Percentiles rank a stretch among this genome's conserved stretches.
Conservation (phyloP, 345 rosid species). For the Populus pruinosa region DNA sequence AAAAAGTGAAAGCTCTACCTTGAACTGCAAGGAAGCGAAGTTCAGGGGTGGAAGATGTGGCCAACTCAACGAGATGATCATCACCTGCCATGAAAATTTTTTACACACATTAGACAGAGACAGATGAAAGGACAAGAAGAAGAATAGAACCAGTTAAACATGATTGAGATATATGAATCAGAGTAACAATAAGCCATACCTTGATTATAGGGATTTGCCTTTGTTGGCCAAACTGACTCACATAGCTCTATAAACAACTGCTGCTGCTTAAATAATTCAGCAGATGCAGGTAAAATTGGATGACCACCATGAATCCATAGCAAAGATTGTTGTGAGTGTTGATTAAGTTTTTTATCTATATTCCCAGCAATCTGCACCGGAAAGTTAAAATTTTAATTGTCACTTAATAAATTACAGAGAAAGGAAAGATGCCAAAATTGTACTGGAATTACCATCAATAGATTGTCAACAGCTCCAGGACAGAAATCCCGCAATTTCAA, state of each 20-base stretch:
- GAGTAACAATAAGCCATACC: slow-evolving; percentile 39
- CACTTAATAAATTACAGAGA: slow-evolving; percentile 3
- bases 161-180: not conserved
- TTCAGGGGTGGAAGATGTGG: slow-evolving; percentile 46
- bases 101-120: slow-evolving; percentile 7
- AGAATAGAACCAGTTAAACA: not conserved
- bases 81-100: slow-evolving; percentile 32
- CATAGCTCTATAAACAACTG: slow-evolving; percentile 51
- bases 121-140: not conserved
- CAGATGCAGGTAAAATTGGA: slow-evolving; percentile 65
- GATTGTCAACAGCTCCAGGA: slow-evolving; percentile 47
- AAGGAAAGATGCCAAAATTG: slow-evolving; percentile 3
- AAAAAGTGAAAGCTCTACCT: slow-evolving; percentile 42
- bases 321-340: slow-evolving; percentile 56
- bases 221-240: slow-evolving; percentile 58
- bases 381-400: slow-evolving; percentile 19
- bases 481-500: slow-evolving; percentile 45
- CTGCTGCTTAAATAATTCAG: slow-evolving; percentile 50
- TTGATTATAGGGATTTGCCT: slow-evolving; percentile 30
- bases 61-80: slow-evolving; percentile 37
- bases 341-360: slow-evolving; percentile 40
- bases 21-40: slow-evolving; percentile 68
- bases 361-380: slow-evolving; percentile 46
- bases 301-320: slow-evolving; percentile 94
- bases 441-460: slow-evolving; percentile 47